A percentile compares a stretch with the other conserved stretches of the same genome.
Conservation (phyloP, 2,329 filamentous ascomycete species). For the Dendryphion nanum region DNA sequence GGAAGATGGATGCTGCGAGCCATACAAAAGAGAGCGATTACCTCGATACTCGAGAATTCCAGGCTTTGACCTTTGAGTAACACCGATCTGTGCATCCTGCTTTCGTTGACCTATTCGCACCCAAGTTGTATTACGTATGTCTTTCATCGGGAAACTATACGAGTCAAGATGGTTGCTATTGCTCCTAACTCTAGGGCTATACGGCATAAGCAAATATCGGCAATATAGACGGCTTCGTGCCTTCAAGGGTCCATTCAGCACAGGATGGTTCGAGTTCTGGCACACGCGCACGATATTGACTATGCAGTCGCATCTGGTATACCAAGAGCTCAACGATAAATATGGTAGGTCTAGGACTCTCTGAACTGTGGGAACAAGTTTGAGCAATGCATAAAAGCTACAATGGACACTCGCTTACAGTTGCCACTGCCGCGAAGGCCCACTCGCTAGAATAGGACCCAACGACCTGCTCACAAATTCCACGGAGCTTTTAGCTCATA, state of each 20-base stretch:
- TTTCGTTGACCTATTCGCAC: no score
- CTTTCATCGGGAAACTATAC: neutral
- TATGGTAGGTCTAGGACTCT: no score
- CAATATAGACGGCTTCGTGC: conserved; percentile 14
- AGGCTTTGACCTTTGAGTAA: no score
- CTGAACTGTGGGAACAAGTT: no score
- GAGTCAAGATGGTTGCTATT: neutral
- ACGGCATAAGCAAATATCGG: neutral
- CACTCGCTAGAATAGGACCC: conserved; percentile 44
- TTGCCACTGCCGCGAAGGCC: no score
- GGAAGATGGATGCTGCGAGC: no score
- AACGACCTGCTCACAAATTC: conserved; percentile 48
- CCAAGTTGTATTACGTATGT: no score
- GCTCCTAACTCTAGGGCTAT: neutral
- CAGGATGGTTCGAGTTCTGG: conserved; percentile 31
- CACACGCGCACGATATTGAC: conserved; percentile 29
- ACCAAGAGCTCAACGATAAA: conserved; percentile 28
- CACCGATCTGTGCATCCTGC: no score
- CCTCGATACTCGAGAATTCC: no score
- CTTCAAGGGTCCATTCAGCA: conserved; percentile 28
- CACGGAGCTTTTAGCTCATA: conserved; percentile 44
- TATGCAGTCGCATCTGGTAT: conserved; percentile 20
- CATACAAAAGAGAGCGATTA: no score
- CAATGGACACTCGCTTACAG: no score
- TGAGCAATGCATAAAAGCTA: no score